These are phyloP conservation scores for Melanomma pulvis-pyrius DNA, from an alignment of 495 filamentous ascomycete species.

Conservation along the genomic window DNA sequence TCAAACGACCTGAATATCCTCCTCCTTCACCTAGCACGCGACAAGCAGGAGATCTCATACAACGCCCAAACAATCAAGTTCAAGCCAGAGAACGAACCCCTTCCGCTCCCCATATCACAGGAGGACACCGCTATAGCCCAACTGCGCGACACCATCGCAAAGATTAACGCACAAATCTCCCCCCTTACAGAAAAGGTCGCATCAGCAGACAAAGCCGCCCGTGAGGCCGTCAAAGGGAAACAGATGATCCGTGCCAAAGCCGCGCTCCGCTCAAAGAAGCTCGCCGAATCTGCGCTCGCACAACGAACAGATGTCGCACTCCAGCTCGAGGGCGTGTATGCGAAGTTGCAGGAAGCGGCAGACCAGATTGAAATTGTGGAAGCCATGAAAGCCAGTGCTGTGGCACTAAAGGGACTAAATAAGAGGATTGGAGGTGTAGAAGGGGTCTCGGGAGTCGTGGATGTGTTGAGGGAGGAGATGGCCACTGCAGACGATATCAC, in stretches of 20 bases:
- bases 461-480: constrained; percentile 78
- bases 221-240: constrained; percentile 66
- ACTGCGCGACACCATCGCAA: constrained; percentile 57
- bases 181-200: constrained; percentile 52
- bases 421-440: constrained; percentile 75
- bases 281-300: constrained; percentile 69
- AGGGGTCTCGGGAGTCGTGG: constrained; percentile 73
- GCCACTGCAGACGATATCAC: constrained; percentile 79
- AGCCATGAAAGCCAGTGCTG: constrained; percentile 77
- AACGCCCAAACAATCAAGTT: constrained; percentile 65
- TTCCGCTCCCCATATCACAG: constrained; percentile 61
- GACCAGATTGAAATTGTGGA: constrained; percentile 78
- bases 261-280: constrained; percentile 79
- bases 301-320: constrained; percentile 68
- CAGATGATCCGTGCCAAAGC: constrained; percentile 74
- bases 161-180: constrained; percentile 49
- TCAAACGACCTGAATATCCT: constrained; percentile 38
- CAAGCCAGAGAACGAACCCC: constrained; percentile 46
- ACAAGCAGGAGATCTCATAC: constrained; percentile 39
- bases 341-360: constrained; percentile 79
- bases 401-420: constrained; percentile 72
- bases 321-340: constrained; percentile 82
- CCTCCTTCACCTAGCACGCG: constrained; percentile 43
- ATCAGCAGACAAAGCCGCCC: constrained; percentile 58
- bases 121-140: constrained; percentile 78